A percentile compares a stretch with the other conserved stretches of the same genome.
These are phyloP conservation scores for Sporothrix euskadiensis DNA, from an alignment of 2,329 filamentous ascomycete species.

Conservation along the genomic window DNA sequence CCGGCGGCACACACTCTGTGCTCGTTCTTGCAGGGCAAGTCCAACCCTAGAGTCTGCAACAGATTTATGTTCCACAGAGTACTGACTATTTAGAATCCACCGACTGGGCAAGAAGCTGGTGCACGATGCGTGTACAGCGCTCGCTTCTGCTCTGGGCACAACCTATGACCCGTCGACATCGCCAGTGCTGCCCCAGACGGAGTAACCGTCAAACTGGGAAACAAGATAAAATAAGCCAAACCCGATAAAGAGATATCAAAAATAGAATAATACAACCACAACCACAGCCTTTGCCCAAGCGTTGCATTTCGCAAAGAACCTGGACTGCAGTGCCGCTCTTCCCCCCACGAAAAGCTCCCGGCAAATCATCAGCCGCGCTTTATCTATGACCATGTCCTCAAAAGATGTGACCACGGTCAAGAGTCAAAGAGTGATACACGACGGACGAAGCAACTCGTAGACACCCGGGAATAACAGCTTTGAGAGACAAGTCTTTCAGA, in stretches of 20 bases:
- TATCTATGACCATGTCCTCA: background rate
- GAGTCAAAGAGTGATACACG: background rate
- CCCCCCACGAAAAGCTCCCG: background rate
- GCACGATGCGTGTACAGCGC: constrained; percentile 25
- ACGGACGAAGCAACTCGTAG: background rate
- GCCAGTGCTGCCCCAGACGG: constrained; percentile 22
- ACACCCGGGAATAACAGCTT: background rate
- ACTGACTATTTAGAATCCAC: constrained; percentile 23
- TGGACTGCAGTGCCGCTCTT: background rate
- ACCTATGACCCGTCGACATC: constrained; percentile 19
- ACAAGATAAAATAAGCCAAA: background rate
- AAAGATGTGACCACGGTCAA: background rate
- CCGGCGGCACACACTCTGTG: constrained; percentile 30
- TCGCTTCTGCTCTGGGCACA: constrained; percentile 18
- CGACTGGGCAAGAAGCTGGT: constrained; percentile 23
- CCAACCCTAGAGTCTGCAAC: background rate
- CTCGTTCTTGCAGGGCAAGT: constrained; percentile 21
- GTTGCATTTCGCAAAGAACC: background rate
- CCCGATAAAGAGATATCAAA: background rate
- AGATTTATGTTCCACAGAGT: too few relatives aligned
- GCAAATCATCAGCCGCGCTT: background rate
- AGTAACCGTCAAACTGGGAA: background rate
- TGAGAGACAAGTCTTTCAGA: background rate
- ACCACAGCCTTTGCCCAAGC: background rate
- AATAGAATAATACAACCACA: too few relatives aligned